A percentile compares a stretch with the other conserved stretches of the same genome.
phyloP scores from a whole-genome alignment of 2,329 filamentous ascomycete species.

The Hypoxylon sp. region DNA sequence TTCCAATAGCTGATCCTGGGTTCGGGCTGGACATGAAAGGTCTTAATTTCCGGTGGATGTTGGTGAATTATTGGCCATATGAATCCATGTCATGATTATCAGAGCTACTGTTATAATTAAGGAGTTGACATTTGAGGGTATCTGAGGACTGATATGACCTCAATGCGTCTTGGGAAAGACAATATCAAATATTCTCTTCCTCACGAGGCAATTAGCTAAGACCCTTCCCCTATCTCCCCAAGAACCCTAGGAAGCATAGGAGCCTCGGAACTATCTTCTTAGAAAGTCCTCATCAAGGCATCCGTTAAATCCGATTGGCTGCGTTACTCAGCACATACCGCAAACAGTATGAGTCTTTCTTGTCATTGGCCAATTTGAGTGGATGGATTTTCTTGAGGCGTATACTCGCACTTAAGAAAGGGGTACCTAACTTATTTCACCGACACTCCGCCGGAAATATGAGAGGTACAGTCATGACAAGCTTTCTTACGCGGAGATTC shows the following conservation, averaged over 20 bases:
- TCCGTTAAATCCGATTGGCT: background rate
- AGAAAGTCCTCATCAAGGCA: background rate
- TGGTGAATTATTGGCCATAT: background rate
- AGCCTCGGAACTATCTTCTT: background rate
- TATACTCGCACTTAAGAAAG: background rate
- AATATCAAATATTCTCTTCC: too few species aligned
- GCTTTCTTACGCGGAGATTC: background rate
- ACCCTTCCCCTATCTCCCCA: background rate
- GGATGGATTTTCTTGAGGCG: background rate
- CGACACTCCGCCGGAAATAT: constrained; percentile 1
- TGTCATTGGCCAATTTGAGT: background rate
- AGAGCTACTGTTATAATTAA: background rate
- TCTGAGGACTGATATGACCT: background rate
- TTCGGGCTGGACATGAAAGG: background rate
- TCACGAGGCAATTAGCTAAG: background rate
- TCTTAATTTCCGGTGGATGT: background rate
- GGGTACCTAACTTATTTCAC: background rate
- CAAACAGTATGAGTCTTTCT: background rate
- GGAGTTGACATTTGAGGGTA: background rate
- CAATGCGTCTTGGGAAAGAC: background rate
- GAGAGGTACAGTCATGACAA: background rate
- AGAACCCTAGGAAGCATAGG: background rate
- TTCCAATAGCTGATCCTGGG: background rate
- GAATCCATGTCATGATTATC: background rate
- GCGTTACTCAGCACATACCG: background rate